phyloP scores from a whole-genome alignment of 177 flowering plant genomes.

The Tripterygium wilfordii region DNA sequence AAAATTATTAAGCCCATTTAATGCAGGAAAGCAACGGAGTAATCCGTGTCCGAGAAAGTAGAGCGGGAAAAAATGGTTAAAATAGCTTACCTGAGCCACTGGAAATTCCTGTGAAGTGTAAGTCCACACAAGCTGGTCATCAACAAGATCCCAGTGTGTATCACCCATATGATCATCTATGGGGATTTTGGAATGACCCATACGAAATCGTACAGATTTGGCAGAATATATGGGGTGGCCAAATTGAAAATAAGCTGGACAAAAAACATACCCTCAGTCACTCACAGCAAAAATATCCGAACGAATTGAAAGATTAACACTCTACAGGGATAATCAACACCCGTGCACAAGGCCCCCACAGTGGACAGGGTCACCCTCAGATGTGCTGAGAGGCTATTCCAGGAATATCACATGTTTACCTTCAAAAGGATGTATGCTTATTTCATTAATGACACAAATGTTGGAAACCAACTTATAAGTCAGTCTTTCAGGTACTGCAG shows the following conservation, averaged over 20 bases:
- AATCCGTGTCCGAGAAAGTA: too few relatives aligned
- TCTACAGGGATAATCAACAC: too few relatives aligned
- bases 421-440: constrained; percentile 72
- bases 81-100: constrained; percentile 65
- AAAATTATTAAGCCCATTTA: too few relatives aligned
- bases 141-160: constrained; percentile 1
- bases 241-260: constrained; percentile 70
- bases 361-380: too few relatives aligned
- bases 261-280: neutral
- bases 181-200: constrained; percentile 50
- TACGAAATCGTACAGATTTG: constrained; percentile 69
- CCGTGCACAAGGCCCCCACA: too few relatives aligned
- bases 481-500: constrained; percentile 64
- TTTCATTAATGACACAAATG: constrained; percentile 67
- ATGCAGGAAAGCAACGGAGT: too few relatives aligned
- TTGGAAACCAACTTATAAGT: constrained; percentile 48
- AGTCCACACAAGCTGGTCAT: constrained; percentile 58
- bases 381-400: too few relatives aligned
- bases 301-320: neutral
- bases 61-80: neutral
- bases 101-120: constrained; percentile 77
- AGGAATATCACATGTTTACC: constrained; percentile 34
- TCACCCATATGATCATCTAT: constrained; percentile 11
- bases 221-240: constrained; percentile 86
- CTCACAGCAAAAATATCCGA: neutral